Evolutionary conservation across 2,329 filamentous ascomycete species (phyloP).

Genomic region (Fusarium albidum): DNA sequence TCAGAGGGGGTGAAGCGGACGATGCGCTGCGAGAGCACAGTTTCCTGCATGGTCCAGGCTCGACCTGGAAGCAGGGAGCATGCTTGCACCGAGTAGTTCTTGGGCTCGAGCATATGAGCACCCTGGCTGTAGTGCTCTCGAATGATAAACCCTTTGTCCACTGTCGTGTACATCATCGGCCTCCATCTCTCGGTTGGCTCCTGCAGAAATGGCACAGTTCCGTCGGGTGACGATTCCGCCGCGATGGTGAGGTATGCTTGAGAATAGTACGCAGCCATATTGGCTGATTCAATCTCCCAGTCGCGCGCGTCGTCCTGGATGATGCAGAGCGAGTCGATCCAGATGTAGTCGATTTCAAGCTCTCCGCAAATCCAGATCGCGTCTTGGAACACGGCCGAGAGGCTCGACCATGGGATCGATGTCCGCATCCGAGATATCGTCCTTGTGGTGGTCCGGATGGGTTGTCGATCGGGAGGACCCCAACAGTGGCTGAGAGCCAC

Average conservation of each 20-base stretch:
- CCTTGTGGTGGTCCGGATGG: neutral
- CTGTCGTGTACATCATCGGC: neutral
- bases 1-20: neutral
- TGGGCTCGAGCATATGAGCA: neutral
- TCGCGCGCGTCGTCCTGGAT: conserved; percentile 7
- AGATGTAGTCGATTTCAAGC: conserved; percentile 6
- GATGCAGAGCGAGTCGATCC: too few relatives aligned
- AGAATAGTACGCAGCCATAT: conserved; percentile 9
- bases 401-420: neutral
- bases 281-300: conserved; percentile 9
- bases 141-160: neutral
- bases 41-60: neutral
- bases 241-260: conserved; percentile 8
- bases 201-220: neutral
- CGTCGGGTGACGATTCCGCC: neutral
- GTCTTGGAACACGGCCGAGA: conserved; percentile 5
- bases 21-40: neutral
- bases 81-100: neutral
- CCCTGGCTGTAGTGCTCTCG: neutral
- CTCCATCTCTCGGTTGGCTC: neutral
- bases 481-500: conserved; percentile 12
- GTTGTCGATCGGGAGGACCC: neutral
- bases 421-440: neutral
- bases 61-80: neutral
- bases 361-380: neutral